Conservation (phyloP, 2,329 filamentous ascomycete genomes). For the Fonsecaea pugnacius region DNA sequence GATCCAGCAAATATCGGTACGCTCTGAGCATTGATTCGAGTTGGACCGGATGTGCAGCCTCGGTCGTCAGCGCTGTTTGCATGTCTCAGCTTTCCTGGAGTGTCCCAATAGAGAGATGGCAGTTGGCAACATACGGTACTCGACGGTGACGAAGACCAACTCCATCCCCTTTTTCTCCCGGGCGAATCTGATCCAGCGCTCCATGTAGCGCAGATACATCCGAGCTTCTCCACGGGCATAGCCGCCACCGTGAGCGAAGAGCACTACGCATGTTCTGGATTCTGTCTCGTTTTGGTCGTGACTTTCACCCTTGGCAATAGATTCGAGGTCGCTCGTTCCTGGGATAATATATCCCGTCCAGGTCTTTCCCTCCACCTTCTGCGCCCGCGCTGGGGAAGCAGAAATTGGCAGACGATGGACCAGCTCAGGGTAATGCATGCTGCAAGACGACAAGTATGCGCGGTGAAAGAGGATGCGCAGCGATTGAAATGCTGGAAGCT, state of each 20-base stretch:
- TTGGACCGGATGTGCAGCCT: constrained; percentile 14
- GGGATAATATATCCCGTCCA: constrained; percentile 16
- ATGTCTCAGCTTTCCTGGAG: background rate
- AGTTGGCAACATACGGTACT: constrained; percentile 14
- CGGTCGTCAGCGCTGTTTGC: constrained; percentile 7
- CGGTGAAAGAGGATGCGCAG: constrained; percentile 15
- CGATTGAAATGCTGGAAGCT: constrained; percentile 17
- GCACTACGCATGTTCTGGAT: background rate
- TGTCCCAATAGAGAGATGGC: too few relatives aligned
- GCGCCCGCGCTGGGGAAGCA: background rate
- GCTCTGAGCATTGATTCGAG: constrained; percentile 6
- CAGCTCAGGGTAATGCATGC: constrained; percentile 13
- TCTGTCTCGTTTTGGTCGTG: background rate
- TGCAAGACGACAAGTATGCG: constrained; percentile 10
- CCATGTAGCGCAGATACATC: constrained; percentile 25
- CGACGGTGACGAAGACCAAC: constrained; percentile 15
- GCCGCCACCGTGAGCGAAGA: constrained; percentile 23
- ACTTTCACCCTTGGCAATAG: too few relatives aligned
- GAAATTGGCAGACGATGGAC: constrained; percentile 12
- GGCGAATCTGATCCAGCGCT: constrained; percentile 12
- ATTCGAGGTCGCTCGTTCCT: background rate
- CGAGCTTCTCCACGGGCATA: constrained; percentile 23
- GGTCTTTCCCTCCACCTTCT: constrained; percentile 39
- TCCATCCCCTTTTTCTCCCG: constrained; percentile 1
- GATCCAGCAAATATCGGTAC: constrained; percentile 11